Percentiles rank a stretch among this genome's conserved stretches.
phyloP scores from a whole-genome alignment of 371 early-diverging fungal species.

The Umbelopsis sp. region DNA sequence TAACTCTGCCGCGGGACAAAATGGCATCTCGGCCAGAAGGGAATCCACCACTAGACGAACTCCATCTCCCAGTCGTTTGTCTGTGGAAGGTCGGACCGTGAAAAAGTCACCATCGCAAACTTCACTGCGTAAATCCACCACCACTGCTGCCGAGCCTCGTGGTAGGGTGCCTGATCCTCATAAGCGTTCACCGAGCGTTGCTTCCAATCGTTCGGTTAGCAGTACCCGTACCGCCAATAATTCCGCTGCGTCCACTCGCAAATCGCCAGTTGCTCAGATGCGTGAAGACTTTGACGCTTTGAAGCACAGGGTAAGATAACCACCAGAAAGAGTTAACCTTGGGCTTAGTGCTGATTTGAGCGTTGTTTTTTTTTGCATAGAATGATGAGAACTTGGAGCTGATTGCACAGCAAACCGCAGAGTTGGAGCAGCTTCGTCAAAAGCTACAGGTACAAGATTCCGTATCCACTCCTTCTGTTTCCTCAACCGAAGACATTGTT shows the following conservation, averaged over 20 bases:
- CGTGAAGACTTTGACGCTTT: constrained; percentile 47
- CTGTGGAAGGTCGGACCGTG: constrained; percentile 17
- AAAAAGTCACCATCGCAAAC: constrained; percentile 13
- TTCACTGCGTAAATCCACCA: neutral
- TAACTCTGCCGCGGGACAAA: neutral
- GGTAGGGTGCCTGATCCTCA: constrained; percentile 1
- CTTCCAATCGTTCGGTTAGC: neutral
- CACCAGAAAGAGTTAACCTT: neutral
- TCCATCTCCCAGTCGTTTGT: constrained; percentile 14
- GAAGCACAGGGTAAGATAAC: constrained; percentile 35
- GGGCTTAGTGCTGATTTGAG: neutral
- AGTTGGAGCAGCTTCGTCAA: constrained; percentile 38
- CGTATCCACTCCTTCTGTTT: neutral
- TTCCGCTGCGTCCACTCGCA: constrained; percentile 1
- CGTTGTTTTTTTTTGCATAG: constrained; percentile 22
- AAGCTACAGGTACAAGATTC: constrained; percentile 10
- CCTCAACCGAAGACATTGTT: neutral
- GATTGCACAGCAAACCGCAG: constrained; percentile 42
- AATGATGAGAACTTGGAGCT: constrained; percentile 40
- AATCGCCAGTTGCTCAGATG: constrained; percentile 37
- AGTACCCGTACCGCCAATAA: neutral
- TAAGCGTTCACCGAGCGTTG: constrained; percentile 1
- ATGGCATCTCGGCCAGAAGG: constrained; percentile 15
- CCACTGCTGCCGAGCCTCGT: neutral
- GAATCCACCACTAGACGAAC: constrained; percentile 4